phyloP scores from a whole-genome alignment of 2,329 filamentous ascomycete species.

The Monilinia polystroma region DNA sequence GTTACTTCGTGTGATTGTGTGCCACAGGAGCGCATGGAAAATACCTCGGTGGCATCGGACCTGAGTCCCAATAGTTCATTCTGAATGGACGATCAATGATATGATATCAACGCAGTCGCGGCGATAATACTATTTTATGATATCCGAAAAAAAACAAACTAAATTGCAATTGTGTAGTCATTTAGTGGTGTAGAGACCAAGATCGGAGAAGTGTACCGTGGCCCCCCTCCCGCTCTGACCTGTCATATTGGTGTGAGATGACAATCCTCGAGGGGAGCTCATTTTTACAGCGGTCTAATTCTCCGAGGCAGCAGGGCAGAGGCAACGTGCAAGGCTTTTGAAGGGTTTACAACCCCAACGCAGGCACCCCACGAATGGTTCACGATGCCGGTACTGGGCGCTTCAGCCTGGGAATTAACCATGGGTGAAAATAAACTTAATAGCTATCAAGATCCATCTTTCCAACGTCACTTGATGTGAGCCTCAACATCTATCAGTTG shows the following conservation, averaged over 20 bases:
- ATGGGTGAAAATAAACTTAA: constrained; percentile 33
- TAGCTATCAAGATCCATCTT: constrained; percentile 22
- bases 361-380: constrained; percentile 36
- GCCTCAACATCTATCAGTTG: constrained; percentile 14
- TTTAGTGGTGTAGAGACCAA: constrained; percentile 21
- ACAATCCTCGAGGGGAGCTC: constrained; percentile 33
- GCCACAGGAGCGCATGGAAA: constrained; percentile 25
- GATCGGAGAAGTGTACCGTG: constrained; percentile 29
- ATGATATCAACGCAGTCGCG: constrained; percentile 13
- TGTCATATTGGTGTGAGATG: constrained; percentile 30
- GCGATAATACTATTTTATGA: constrained; percentile 4
- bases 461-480: constrained; percentile 22
- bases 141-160: neutral
- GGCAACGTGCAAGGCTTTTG: constrained; percentile 22
- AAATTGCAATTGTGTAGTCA: neutral
- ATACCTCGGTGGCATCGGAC: constrained; percentile 20
- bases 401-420: constrained; percentile 24
- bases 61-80: constrained; percentile 9
- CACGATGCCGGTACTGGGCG: constrained; percentile 34
- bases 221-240: constrained; percentile 30
- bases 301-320: constrained; percentile 22
- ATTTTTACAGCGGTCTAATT: constrained; percentile 36
- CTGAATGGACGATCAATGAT: constrained; percentile 1
- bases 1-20: constrained; percentile 22
- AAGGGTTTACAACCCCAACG: constrained; percentile 28